phyloP scores from a whole-genome alignment of 306 rosid genomes.

The Malus sylvestris region DNA sequence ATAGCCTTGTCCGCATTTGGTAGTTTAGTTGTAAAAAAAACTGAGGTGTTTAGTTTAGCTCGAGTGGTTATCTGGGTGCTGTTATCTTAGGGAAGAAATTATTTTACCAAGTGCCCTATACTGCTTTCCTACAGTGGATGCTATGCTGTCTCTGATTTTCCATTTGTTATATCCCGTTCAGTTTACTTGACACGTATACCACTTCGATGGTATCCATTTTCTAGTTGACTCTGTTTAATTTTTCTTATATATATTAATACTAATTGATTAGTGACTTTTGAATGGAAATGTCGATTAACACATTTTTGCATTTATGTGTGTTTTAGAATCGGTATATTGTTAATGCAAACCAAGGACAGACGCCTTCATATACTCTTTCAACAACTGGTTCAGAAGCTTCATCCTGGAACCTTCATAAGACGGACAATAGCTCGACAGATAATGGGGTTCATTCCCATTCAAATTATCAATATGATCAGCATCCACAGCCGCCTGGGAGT shows the following conservation, averaged over 20 bases:
- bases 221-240: background rate
- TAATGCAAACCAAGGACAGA: conserved; percentile 53
- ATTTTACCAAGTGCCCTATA: background rate
- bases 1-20: background rate
- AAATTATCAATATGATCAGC: conserved; percentile 68
- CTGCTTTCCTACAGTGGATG: background rate
- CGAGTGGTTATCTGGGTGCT: background rate
- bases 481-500: conserved; percentile 58
- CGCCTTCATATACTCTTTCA: conserved; percentile 41
- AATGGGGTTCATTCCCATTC: conserved; percentile 64
- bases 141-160: background rate
- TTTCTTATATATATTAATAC: background rate
- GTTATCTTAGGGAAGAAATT: background rate
- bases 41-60: background rate
- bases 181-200: background rate
- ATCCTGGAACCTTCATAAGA: conserved; percentile 55
- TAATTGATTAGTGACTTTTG: background rate
- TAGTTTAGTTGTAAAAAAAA: background rate
- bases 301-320: background rate
- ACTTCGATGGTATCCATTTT: background rate
- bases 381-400: conserved; percentile 53
- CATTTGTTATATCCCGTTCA: background rate
- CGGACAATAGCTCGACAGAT: conserved; percentile 39
- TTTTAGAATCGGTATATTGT: conserved; percentile 46
- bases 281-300: background rate